Evolutionary conservation across 177 flowering plant species (phyloP).

Genomic region (Telopea speciosissima): DNA sequence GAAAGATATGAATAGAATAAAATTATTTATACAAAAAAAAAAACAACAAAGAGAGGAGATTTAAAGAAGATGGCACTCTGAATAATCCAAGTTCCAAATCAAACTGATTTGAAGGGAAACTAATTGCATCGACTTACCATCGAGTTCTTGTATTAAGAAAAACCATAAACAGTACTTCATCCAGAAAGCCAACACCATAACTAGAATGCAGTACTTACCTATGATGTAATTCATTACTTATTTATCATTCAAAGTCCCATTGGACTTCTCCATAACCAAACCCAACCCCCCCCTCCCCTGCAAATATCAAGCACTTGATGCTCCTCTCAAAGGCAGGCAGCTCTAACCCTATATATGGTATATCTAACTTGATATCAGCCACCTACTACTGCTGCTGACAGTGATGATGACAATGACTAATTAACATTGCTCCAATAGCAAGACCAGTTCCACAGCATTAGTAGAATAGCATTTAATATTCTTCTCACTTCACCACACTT

Average conservation of each 20-base stretch:
- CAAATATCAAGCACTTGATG: neutral
- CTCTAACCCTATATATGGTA: neutral
- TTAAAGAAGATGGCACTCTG: too few species aligned
- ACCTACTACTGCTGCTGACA: conserved; percentile 6
- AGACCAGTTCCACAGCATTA: neutral
- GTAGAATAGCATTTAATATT: conserved; percentile 11
- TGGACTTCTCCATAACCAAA: conserved; percentile 3
- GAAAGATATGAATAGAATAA: too few species aligned
- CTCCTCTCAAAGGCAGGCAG: neutral
- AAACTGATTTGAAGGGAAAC: too few species aligned
- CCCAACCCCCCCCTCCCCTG: neutral
- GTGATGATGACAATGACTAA: neutral
- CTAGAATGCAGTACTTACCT: too few species aligned
- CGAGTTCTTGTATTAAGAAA: too few species aligned
- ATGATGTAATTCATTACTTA: too few species aligned
- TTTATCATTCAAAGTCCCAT: neutral
- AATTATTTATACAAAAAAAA: too few species aligned
- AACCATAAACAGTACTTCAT: too few species aligned
- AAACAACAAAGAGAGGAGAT: too few species aligned
- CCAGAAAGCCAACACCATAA: too few species aligned
- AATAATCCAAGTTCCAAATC: too few species aligned
- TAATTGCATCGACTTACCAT: too few species aligned
- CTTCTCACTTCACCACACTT: conserved; percentile 5
- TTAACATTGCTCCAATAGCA: conserved; percentile 7
- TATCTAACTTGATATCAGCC: conserved; percentile 5